Evolutionary conservation across 164 flowering plant species (phyloP).

Genomic region (Tetracentron sinense): DNA sequence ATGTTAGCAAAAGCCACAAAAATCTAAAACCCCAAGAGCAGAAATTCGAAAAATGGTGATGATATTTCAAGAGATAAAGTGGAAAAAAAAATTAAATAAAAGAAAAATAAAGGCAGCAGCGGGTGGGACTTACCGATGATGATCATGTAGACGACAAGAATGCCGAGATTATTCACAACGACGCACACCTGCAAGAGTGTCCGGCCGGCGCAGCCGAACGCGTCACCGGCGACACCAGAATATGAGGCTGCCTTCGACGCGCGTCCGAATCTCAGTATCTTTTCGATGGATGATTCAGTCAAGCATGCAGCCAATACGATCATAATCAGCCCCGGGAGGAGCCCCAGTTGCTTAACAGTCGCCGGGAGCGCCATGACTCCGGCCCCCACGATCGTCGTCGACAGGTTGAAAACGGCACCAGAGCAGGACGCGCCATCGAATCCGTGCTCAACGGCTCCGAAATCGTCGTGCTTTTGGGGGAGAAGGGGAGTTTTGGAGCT

Average conservation of each 20-base stretch:
- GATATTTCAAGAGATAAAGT: too few relatives aligned
- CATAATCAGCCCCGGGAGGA: conserved; percentile 51
- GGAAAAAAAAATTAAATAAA: too few relatives aligned
- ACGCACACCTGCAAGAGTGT: conserved; percentile 51
- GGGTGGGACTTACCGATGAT: conserved; percentile 53
- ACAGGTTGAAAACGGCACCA: conserved; percentile 81
- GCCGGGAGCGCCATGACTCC: conserved; percentile 85
- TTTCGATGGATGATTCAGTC: conserved; percentile 55
- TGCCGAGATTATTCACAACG: conserved; percentile 60
- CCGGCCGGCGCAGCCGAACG: conserved; percentile 53
- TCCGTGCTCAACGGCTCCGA: conserved; percentile 25
- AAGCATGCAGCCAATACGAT: conserved; percentile 45
- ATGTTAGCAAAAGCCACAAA: too few relatives aligned
- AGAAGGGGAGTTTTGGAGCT: conserved; percentile 47
- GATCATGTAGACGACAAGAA: conserved; percentile 84
- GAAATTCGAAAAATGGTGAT: too few relatives aligned
- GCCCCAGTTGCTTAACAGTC: conserved; percentile 57
- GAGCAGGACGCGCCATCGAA: conserved; percentile 65
- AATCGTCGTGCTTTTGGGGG: conserved; percentile 30
- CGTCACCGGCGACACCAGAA: conserved; percentile 48
- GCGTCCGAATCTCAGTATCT: conserved; percentile 48
- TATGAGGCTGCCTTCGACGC: conserved; percentile 51
- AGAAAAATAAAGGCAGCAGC: too few relatives aligned
- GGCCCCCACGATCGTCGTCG: conserved; percentile 80
- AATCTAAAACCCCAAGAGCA: too few relatives aligned